These are phyloP conservation scores for Candida ponderosae DNA, from an alignment of 805 yeast genomes.

Conservation along the genomic window DNA sequence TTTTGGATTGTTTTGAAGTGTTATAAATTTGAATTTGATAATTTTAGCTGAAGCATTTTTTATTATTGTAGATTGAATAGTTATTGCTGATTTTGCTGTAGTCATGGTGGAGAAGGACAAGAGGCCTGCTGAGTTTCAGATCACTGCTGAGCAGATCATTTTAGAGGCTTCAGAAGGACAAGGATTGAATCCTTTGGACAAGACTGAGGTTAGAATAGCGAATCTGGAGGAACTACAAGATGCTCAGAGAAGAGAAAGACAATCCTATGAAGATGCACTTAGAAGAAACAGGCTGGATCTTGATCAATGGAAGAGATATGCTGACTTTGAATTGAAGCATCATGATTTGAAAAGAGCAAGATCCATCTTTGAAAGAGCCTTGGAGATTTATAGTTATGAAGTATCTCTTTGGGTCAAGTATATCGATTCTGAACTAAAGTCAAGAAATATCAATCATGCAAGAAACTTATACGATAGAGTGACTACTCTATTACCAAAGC, in stretches of 20 bases:
- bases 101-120: constrained; percentile 24
- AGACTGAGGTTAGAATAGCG: constrained; percentile 41
- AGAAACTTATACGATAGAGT: constrained; percentile 79
- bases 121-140: constrained; percentile 43
- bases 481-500: constrained; percentile 62
- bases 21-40: background rate
- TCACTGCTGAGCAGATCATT: constrained; percentile 57
- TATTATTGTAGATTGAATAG: background rate
- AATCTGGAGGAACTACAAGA: constrained; percentile 81
- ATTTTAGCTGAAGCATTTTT: background rate
- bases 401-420: constrained; percentile 85
- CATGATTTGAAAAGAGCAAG: constrained; percentile 75
- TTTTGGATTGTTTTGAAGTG: background rate
- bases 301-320: constrained; percentile 90
- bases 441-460: constrained; percentile 78
- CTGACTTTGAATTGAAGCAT: constrained; percentile 77
- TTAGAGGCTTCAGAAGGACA: constrained; percentile 51
- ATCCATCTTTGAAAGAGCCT: constrained; percentile 80
- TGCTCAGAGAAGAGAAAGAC: constrained; percentile 66
- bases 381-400: constrained; percentile 65
- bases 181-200: constrained; percentile 25
- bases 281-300: constrained; percentile 74
- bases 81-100: background rate
- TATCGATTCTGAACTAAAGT: constrained; percentile 66
- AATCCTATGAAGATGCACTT: constrained; percentile 81